A percentile compares a stretch with the other conserved stretches of the same genome.
phyloP scores from a whole-genome alignment of 2,329 filamentous ascomycete species.

The Lachnellula suecica region DNA sequence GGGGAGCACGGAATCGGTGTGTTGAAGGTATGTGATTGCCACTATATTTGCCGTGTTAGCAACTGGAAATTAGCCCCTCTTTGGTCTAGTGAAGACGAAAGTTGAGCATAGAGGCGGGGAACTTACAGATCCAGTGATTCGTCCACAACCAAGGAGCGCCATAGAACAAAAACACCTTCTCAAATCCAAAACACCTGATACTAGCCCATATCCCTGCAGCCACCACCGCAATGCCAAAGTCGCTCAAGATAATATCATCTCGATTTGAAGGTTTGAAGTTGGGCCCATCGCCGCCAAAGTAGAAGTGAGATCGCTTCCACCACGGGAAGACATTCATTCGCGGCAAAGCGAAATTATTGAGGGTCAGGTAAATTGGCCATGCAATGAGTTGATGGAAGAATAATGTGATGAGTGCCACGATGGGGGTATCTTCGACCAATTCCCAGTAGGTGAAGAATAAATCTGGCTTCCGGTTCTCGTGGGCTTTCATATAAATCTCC shows the following conservation, averaged over 20 bases:
- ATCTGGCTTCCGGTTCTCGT: slow-evolving; percentile 9
- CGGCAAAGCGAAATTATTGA: slow-evolving; percentile 43
- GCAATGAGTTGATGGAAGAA: slow-evolving; percentile 62
- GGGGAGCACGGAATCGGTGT: slow-evolving; percentile 58
- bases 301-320: slow-evolving; percentile 37
- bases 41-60: slow-evolving; percentile 42
- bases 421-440: slow-evolving; percentile 61
- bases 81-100: too few species aligned
- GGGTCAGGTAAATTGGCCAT: slow-evolving; percentile 61
- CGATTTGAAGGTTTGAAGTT: slow-evolving; percentile 58
- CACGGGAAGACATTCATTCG: slow-evolving; percentile 20
- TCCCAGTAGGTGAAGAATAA: slow-evolving; percentile 28
- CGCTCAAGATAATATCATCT: slow-evolving; percentile 55
- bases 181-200: slow-evolving; percentile 48
- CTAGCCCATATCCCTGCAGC: slow-evolving; percentile 39
- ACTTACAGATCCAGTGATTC: slow-evolving; percentile 65
- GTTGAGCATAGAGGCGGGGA: too few species aligned
- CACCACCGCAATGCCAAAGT: slow-evolving; percentile 52
- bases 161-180: slow-evolving; percentile 60
- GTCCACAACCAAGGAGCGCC: slow-evolving; percentile 67
- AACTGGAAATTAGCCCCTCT: too few species aligned
- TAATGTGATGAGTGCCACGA: slow-evolving; percentile 52
- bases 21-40: slow-evolving; percentile 74
- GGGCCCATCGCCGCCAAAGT: slow-evolving; percentile 59
- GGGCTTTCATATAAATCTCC: slow-evolving; percentile 22